Evolutionary conservation across 2,329 filamentous ascomycete species (phyloP).

Genomic region (Pseudogymnoascus sp.): DNA sequence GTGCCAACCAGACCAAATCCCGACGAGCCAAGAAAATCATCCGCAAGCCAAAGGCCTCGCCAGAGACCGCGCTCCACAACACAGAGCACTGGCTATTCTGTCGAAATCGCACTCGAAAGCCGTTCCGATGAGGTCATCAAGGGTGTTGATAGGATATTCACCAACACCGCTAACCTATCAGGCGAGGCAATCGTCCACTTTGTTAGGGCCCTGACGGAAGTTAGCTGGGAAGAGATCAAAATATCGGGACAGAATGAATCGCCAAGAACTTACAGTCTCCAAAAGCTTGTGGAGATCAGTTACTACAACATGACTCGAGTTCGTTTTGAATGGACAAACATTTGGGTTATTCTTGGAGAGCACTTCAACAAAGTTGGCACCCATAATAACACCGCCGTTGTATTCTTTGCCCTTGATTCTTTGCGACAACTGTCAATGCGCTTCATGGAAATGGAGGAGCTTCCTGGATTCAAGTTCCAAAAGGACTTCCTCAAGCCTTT

Average conservation of each 20-base stretch:
- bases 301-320: slow-evolving; percentile 99
- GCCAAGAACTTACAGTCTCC: slow-evolving; percentile 90
- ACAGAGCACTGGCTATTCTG: slow-evolving; percentile 43
- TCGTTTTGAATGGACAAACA: slow-evolving; percentile 94
- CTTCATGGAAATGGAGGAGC: slow-evolving; percentile 96
- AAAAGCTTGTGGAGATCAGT: slow-evolving; percentile 97
- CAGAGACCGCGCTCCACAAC: slow-evolving; percentile 43
- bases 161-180: slow-evolving; percentile 85
- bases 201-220: slow-evolving; percentile 81
- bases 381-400: slow-evolving; percentile 90
- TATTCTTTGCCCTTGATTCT: slow-evolving; percentile 95
- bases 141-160: slow-evolving; percentile 91
- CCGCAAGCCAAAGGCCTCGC: slow-evolving; percentile 43
- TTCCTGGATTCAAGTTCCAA: slow-evolving; percentile 98
- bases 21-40: slow-evolving; percentile 55
- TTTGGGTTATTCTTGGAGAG: slow-evolving; percentile 95
- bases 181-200: slow-evolving; percentile 95
- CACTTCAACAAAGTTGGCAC: slow-evolving; percentile 98
- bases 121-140: slow-evolving; percentile 89
- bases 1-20: slow-evolving; percentile 48
- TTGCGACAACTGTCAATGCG: slow-evolving; percentile 93
- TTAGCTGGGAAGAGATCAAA: slow-evolving; percentile 98
- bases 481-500: slow-evolving; percentile 99
- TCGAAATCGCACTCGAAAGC: slow-evolving; percentile 83
- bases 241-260: slow-evolving; percentile 94